A percentile compares a stretch with the other conserved stretches of the same genome.
These are phyloP conservation scores for Fusarium sp. DNA, from an alignment of 2,329 filamentous ascomycete species.

Conservation along the genomic window DNA sequence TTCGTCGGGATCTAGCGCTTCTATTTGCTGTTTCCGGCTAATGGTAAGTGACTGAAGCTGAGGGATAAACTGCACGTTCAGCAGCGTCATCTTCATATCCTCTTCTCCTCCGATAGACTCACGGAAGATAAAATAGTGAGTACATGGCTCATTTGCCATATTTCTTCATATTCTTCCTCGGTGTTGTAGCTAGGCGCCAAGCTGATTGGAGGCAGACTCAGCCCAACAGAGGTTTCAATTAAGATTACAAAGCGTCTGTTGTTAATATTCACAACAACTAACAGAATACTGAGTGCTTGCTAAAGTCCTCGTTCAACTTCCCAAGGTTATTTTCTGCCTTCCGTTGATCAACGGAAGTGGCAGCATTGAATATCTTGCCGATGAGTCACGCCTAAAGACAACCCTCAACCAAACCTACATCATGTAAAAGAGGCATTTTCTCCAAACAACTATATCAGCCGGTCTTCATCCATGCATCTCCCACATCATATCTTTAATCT, in stretches of 20 bases:
- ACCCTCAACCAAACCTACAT: no score
- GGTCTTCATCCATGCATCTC: rapidly evolving
- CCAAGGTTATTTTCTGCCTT: background rate
- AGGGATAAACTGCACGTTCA: background rate
- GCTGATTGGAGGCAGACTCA: no score
- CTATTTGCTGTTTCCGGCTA: background rate
- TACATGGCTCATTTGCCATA: rapidly evolving
- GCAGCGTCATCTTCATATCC: no score
- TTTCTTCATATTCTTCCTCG: no score
- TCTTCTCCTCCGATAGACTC: rapidly evolving
- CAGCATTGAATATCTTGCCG: background rate
- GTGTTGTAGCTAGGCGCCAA: background rate
- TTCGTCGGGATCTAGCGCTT: background rate
- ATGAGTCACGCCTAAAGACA: background rate
- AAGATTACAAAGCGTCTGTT: rapidly evolving
- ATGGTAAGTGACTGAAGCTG: background rate
- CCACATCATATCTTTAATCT: rapidly evolving
- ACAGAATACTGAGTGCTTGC: no score
- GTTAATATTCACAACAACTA: rapidly evolving
- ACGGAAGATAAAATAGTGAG: rapidly evolving
- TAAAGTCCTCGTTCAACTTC: no score
- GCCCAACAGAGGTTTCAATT: background rate
- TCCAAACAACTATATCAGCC: background rate
- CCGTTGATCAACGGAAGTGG: background rate
- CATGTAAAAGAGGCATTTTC: background rate